phyloP scores from a whole-genome alignment of 2,329 filamentous ascomycete species.

The Fusarium virguliforme region DNA sequence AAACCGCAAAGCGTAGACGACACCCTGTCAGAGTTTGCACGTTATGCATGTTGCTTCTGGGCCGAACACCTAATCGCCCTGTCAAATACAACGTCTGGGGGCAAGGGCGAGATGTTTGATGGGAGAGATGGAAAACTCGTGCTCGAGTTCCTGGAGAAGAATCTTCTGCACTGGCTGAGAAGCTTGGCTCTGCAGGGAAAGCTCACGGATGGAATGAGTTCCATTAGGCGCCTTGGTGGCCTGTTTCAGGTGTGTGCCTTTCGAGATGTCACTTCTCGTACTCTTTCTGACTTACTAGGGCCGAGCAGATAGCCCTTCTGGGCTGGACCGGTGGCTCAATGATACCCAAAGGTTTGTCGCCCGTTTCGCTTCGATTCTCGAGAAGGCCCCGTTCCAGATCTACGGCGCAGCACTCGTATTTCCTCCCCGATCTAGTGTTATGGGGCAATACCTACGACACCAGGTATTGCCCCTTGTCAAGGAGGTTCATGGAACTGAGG shows the following conservation, averaged over 20 bases:
- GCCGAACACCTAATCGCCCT: neutral
- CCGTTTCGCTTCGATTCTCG: neutral
- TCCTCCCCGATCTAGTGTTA: neutral
- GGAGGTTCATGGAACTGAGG: too few species aligned
- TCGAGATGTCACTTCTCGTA: neutral
- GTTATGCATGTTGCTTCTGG: neutral
- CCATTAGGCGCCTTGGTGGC: neutral
- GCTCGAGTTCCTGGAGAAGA: neutral
- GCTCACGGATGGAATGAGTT: neutral
- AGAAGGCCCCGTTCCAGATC: neutral
- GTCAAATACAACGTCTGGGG: neutral
- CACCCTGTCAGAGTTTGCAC: neutral
- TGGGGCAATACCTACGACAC: neutral
- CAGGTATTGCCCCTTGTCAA: neutral
- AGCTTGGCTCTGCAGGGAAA: neutral
- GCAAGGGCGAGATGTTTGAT: neutral
- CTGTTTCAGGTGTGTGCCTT: neutral
- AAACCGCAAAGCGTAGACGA: neutral
- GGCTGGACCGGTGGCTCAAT: neutral
- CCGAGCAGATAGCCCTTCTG: fast-evolving
- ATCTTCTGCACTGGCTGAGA: neutral
- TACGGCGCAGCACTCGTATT: neutral
- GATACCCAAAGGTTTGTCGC: neutral
- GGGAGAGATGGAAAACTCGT: neutral
- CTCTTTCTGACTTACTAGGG: neutral